Percentiles rank a stretch among this genome's conserved stretches.
phyloP scores from a whole-genome alignment of 2,329 filamentous ascomycete genomes.

The Botryotinia globosa region DNA sequence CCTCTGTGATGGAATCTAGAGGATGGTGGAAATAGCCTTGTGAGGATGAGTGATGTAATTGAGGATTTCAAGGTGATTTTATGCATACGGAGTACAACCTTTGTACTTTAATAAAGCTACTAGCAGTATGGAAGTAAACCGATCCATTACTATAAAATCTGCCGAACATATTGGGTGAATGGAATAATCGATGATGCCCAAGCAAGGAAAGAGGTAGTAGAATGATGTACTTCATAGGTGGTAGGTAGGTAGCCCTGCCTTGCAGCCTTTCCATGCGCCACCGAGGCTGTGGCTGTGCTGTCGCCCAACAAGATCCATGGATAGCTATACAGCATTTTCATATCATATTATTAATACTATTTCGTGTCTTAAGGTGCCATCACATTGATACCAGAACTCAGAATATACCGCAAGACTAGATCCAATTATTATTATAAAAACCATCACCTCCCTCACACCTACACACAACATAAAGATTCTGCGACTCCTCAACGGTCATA shows the following conservation, averaged over 20 bases:
- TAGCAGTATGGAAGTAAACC: not conserved
- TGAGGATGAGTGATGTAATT: constrained; percentile 9
- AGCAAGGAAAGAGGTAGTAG: not conserved
- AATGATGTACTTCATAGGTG: not conserved
- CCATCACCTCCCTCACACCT: no score
- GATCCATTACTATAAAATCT: not conserved
- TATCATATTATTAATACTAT: not conserved
- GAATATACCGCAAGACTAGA: not conserved
- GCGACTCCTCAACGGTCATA: not conserved
- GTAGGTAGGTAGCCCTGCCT: not conserved
- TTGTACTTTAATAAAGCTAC: not conserved
- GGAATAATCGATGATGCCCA: not conserved
- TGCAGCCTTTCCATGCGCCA: not conserved
- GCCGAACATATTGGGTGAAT: not conserved
- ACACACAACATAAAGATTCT: no score
- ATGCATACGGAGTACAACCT: constrained; percentile 6
- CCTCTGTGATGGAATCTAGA: not conserved
- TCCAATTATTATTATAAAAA: not conserved
- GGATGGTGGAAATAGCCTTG: not conserved
- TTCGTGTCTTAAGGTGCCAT: not conserved
- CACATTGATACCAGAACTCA: not conserved
- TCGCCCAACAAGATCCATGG: not conserved
- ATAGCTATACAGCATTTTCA: not conserved
- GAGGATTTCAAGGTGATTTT: not conserved
- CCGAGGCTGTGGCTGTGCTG: not conserved